phyloP scores from a whole-genome alignment of 2,329 filamentous ascomycete genomes.

The Exophiala lecanii-corni region DNA sequence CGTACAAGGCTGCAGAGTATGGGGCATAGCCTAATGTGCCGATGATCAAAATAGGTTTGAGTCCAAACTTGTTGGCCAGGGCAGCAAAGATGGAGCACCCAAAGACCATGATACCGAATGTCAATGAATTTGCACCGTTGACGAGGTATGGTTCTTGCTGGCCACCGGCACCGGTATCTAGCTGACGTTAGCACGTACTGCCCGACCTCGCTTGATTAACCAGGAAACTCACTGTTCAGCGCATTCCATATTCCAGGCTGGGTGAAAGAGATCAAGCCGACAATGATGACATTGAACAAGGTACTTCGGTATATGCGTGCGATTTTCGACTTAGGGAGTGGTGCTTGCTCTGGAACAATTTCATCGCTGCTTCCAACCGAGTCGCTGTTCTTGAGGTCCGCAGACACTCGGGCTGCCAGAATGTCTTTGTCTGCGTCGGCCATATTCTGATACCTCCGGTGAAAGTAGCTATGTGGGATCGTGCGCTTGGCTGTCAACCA shows the following conservation, averaged over 20 bases:
- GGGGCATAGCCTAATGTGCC: conserved; percentile 42
- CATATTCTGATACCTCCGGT: neutral
- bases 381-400: neutral
- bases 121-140: conserved; percentile 41
- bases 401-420: neutral
- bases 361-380: neutral
- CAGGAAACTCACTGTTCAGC: conserved; percentile 34
- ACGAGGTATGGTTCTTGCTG: conserved; percentile 36
- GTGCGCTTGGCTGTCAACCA: too few relatives aligned
- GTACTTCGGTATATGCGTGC: conserved; percentile 40
- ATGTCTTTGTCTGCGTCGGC: conserved; percentile 3
- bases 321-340: neutral
- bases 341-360: neutral
- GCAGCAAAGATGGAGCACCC: conserved; percentile 39
- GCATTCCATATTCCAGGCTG: conserved; percentile 47
- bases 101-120: conserved; percentile 45
- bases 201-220: neutral
- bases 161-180: conserved; percentile 33
- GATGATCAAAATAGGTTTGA: conserved; percentile 37
- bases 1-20: conserved; percentile 41
- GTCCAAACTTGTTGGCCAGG: conserved; percentile 38
- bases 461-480: too few relatives aligned
- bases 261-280: conserved; percentile 42
- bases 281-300: conserved; percentile 43
- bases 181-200: conserved; percentile 3